These are phyloP conservation scores for Neurospora intermedia DNA, from an alignment of 495 filamentous ascomycete genomes.

Conservation along the genomic window DNA sequence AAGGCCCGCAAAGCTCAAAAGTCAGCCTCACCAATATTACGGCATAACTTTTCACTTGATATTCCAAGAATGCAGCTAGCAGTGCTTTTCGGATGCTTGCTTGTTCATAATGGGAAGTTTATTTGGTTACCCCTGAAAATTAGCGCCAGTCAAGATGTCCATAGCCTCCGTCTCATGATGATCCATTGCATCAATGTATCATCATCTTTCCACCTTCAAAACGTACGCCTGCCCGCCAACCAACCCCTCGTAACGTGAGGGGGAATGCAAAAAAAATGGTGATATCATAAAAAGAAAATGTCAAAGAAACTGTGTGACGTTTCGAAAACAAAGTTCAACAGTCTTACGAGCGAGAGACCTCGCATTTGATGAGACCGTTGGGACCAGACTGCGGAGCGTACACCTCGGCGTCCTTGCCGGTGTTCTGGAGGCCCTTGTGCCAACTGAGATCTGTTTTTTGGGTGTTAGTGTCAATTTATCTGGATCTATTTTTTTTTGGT, in stretches of 20 bases:
- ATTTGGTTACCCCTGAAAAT: neutral
- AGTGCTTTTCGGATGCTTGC: neutral
- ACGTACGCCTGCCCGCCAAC: neutral
- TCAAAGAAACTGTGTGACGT: neutral
- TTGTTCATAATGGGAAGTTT: neutral
- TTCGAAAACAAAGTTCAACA: neutral
- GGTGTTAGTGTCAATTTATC: neutral
- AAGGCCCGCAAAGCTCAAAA: neutral
- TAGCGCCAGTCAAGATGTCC: neutral
- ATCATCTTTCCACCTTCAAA: neutral
- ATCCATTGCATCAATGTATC: neutral
- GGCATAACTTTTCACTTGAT: neutral
- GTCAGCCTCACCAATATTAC: neutral
- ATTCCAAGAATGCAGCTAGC: neutral
- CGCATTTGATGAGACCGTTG: constrained; percentile 94
- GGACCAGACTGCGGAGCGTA: constrained; percentile 87
- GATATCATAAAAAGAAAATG: neutral
- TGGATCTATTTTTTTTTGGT: neutral
- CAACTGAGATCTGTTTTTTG: constrained; percentile 66
- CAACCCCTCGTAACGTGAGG: neutral
- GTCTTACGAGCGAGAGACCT: constrained; percentile 53
- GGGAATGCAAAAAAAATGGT: neutral
- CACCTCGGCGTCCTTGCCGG: constrained; percentile 90
- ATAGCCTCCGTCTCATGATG: neutral
- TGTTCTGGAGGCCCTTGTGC: constrained; percentile 97